Evolutionary conservation across 1,284 basidiomycete species (phyloP), one percentile per base, ranked within the genome.

Genomic region (Coriolopsis trogii): DNA sequence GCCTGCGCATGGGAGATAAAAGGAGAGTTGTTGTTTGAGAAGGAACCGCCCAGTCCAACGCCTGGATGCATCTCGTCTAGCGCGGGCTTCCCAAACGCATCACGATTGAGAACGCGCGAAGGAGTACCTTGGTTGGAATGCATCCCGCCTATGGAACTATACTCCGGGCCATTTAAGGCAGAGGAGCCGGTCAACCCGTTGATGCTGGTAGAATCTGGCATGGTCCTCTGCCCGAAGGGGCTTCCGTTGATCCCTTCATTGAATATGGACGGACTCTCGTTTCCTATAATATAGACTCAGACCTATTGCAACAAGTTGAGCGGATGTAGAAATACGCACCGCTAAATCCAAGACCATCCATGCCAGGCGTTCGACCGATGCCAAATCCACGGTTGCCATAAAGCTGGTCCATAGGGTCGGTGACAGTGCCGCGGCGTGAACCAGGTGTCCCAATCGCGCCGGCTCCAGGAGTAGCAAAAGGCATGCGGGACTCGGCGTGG

Each of bases 401-500:
- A 13, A 56, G 21, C 1, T 55, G 30, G 13, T 68, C 65, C 4
- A 60, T 49, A 1, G 57, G 15, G 9, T 66, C 64, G 28, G 60
- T 61, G 20, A 62, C 46, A 1, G 61, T 59, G 13, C 53, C 40
- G 15, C 63, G 61, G 16, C 67, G 50, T 30, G 57, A 61, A 21
- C 46, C 53, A 36, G 29, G 50, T 29, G 52, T 60, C 36, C 46
- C 60, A 31, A 53, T 48, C 7, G 36, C 48, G 36, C 43, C 58
- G 43, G 25, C 50, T 29, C 21, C 49, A 16, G 23, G 55, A 10
- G 47, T 43, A 34, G 46, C 52, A 37, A 59, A 59, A 44, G 56
- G 62, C 55, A 56, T 57, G 10, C 66, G 64, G 39, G 65, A 60
- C 34, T 67, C 63, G 25, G 61, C 71, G 24, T 67, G 63, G 31